Evolutionary conservation across 2,329 filamentous ascomycete species (phyloP), one percentile per base, ranked within the genome.

Genomic region (Tricladium varicosporioides): DNA sequence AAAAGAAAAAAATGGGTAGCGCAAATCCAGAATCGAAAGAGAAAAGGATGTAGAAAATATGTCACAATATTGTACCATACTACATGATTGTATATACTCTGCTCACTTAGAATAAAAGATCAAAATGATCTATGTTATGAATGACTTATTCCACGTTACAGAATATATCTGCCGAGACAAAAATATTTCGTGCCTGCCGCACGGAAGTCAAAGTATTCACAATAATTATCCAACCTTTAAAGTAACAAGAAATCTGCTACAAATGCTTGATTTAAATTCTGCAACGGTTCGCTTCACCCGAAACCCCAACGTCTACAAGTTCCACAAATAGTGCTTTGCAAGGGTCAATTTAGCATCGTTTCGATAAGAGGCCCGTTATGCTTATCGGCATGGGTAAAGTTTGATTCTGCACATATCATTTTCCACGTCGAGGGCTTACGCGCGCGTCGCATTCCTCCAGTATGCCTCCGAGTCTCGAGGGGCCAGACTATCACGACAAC

Each of bases 401-500:
- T 44, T 33, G 19, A 33, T 45, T 43, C 47, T 51, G 36, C 10
- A 40, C 36, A 40, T 40, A 40, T 40, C 36, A n/a, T n/a, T 40
- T 40, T 40, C 36, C 36, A 40, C 36, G 36, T 40, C 36, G 36
- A 40, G 36, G n/a, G 36, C 36, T 40, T 40, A 40, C 36, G 36
- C 36, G 36, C 49, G 49, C 48, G 18, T 43, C 43, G 40, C 15
- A 48, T 44, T 47, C 47, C 19, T 56, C 47, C 43, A 64, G 51
- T 47, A 67, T 67, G 65, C 63, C 62, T 47, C 61, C 60, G 45
- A 49, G 56, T 11, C 44, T 63, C 18, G 60, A 60, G 18, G 60
- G 61, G 16, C 63, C 58, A 56, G 40, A 48, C 46, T 59, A 58
- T 45, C 54, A 64, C 48, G 53, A 54, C 54, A 58, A 66, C 56